Base-by-base conservation (phyloP, 108 stramenopile genomes). In the Discostella stelligeroides region DNA sequence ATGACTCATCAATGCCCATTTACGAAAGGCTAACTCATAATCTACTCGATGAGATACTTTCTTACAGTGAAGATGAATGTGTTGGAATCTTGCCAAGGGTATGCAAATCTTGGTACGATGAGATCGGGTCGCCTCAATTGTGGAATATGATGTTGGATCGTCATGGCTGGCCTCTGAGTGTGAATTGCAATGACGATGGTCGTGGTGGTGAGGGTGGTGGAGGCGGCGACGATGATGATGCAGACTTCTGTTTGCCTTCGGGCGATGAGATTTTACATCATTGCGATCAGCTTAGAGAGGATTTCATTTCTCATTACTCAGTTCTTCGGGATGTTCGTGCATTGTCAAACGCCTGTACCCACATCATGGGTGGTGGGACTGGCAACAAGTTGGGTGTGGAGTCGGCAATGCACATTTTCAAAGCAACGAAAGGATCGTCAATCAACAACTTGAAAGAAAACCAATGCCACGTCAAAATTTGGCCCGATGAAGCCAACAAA, bases 261-360 rank as follows among this genome's bases (percentile, higher is more conserved):
- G 54, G 23, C 20, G 25, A 34, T 43, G 37, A 50, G 24, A 41
- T 15, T 24, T 45, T 58, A 18, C 15, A 59, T 50, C 59, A 50
- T 25, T 62, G 60, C 23, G 11, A 58, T 4, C 56, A 39, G 0
- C 40, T 38, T 49, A 39, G 64, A 1, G n/a, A 60, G 1, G 34
- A 69, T 34, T 78, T 78, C 47, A 64, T 70, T 27, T 65, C 76
- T 45, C 76, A 78, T 59, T 78, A 78, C 28, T 18, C 38, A 4
- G 76, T 63, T 7, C 54, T 39, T 53, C 56, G 76, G 10, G 76
- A 78, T 53, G 49, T 78, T 11, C 63, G 62, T 25, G 68, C 76
- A 17, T 51, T 78, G 34, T 50, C 38, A 11, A 23, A 40, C 29
- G 76, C 76, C 28, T 48, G 58, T 24, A 66, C 64, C 41, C 14